Evolutionary conservation across 2,329 filamentous ascomycete genomes (phyloP).

Genomic region (Alternaria sp.): DNA sequence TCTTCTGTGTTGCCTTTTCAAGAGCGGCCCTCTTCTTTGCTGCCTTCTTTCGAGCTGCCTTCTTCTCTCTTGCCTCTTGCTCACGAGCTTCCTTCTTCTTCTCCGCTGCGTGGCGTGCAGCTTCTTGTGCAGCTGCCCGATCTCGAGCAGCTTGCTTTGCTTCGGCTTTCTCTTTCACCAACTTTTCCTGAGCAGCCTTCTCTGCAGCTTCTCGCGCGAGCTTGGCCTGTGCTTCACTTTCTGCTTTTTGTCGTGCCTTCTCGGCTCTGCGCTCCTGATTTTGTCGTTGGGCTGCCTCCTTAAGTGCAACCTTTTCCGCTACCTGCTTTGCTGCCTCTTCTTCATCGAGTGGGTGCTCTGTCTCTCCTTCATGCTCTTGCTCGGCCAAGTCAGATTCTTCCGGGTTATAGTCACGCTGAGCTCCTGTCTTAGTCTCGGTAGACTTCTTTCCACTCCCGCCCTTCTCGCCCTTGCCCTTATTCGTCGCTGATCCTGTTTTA

Average conservation of each 20-base stretch:
- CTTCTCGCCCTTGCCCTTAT: background rate
- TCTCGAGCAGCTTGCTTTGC: constrained; percentile 1
- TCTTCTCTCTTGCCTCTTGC: constrained; percentile 4
- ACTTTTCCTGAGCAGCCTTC: background rate
- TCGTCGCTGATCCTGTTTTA: background rate
- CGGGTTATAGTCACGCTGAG: background rate
- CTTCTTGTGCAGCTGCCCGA: background rate
- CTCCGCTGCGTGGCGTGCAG: background rate
- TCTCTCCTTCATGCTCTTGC: background rate
- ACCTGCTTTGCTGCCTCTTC: background rate
- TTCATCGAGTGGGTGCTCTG: background rate
- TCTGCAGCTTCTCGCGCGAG: constrained; percentile 2
- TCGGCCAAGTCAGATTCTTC: background rate
- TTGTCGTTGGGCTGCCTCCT: background rate
- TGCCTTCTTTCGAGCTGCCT: constrained; percentile 4
- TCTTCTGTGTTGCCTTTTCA: constrained; percentile 3
- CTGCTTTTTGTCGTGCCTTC: background rate
- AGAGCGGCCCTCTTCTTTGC: constrained; percentile 1
- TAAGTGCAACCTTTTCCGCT: constrained; percentile 2
- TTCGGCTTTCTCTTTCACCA: background rate
- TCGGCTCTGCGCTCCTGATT: background rate
- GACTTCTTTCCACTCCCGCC: background rate
- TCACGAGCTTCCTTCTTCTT: constrained; percentile 2
- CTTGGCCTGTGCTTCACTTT: background rate
- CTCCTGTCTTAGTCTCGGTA: background rate